These are phyloP conservation scores for Phytophthora hybrid DNA, from an alignment of 352 stramenopile genomes.

Conservation along the genomic window DNA sequence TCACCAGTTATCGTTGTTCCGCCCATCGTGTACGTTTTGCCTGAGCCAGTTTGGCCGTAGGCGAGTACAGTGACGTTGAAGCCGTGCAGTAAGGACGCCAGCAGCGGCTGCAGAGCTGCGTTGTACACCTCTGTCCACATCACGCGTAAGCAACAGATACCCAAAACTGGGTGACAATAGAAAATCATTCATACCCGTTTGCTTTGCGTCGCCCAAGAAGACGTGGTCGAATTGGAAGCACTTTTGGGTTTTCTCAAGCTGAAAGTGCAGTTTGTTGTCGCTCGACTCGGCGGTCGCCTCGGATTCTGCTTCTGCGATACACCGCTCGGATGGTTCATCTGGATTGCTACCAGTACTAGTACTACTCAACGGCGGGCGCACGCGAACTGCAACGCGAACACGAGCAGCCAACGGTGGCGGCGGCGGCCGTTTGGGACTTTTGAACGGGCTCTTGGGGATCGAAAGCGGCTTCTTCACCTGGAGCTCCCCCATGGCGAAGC, in stretches of 20 bases:
- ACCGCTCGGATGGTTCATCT: slow-evolving; percentile 18
- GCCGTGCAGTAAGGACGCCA: slow-evolving; percentile 85
- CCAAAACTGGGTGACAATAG: background rate
- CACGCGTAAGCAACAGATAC: slow-evolving; percentile 1
- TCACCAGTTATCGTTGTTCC: slow-evolving; percentile 39
- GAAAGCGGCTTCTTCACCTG: slow-evolving; percentile 11
- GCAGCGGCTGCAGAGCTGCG: slow-evolving; percentile 65
- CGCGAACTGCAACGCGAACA: slow-evolving; percentile 73
- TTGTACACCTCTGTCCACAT: slow-evolving; percentile 66
- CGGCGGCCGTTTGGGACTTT: slow-evolving; percentile 25
- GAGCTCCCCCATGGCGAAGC: slow-evolving; percentile 22
- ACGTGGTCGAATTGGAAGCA: slow-evolving; percentile 76
- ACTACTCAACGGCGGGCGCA: slow-evolving; percentile 42
- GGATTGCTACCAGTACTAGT: background rate
- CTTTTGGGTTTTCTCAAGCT: slow-evolving; percentile 53
- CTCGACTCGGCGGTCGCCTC: background rate
- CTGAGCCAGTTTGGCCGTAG: slow-evolving; percentile 85
- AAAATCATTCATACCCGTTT: slow-evolving; percentile 42
- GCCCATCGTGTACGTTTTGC: slow-evolving; percentile 87
- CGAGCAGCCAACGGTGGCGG: slow-evolving; percentile 39
- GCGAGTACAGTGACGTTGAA: slow-evolving; percentile 89
- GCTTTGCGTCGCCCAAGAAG: slow-evolving; percentile 44
- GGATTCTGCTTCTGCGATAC: slow-evolving; percentile 15
- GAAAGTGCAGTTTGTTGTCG: slow-evolving; percentile 42
- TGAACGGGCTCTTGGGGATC: slow-evolving; percentile 14